Evolutionary conservation across 2,329 filamentous ascomycete genomes (phyloP).

Genomic region (Penicillium sp.): DNA sequence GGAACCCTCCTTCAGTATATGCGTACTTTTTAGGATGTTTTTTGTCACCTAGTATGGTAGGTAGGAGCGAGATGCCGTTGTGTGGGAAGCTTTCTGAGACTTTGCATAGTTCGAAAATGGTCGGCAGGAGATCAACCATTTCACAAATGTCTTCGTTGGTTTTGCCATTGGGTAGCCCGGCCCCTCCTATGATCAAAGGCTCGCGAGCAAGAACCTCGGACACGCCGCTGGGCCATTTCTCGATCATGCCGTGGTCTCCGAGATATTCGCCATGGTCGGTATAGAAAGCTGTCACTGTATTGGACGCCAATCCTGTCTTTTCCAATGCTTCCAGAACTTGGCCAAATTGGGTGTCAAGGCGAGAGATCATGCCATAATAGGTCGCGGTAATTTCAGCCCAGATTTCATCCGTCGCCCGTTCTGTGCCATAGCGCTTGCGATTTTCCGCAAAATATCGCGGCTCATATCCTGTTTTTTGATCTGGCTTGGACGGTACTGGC

Average conservation of each 20-base stretch:
- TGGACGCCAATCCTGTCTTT: slow-evolving; percentile 37
- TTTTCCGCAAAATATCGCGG: slow-evolving; percentile 46
- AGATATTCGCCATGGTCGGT: slow-evolving; percentile 48
- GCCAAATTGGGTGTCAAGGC: slow-evolving; percentile 51
- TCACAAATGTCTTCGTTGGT: slow-evolving; percentile 40
- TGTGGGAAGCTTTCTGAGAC: slow-evolving; percentile 45
- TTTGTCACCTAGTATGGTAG: slow-evolving; percentile 26
- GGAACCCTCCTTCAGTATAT: slow-evolving; percentile 50
- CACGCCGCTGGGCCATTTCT: slow-evolving; percentile 52
- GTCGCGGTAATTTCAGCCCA: slow-evolving; percentile 50
- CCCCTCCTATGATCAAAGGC: slow-evolving; percentile 48
- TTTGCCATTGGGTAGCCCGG: slow-evolving; percentile 40
- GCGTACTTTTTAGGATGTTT: slow-evolving; percentile 44
- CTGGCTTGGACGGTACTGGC: slow-evolving; percentile 20
- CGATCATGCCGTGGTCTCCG: slow-evolving; percentile 50
- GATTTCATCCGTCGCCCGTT: slow-evolving; percentile 43
- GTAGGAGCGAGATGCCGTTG: slow-evolving; percentile 41
- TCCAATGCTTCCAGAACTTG: slow-evolving; percentile 33
- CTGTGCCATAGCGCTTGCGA: slow-evolving; percentile 39
- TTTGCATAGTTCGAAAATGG: slow-evolving; percentile 43
- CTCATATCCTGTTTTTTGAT: slow-evolving; percentile 45
- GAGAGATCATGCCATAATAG: slow-evolving; percentile 52
- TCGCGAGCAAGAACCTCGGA: slow-evolving; percentile 47
- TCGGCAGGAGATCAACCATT: slow-evolving; percentile 52
- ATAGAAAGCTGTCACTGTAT: slow-evolving; percentile 42